phyloP scores from a whole-genome alignment of 2,329 filamentous ascomycete species.

The Xylariaceae sp. region DNA sequence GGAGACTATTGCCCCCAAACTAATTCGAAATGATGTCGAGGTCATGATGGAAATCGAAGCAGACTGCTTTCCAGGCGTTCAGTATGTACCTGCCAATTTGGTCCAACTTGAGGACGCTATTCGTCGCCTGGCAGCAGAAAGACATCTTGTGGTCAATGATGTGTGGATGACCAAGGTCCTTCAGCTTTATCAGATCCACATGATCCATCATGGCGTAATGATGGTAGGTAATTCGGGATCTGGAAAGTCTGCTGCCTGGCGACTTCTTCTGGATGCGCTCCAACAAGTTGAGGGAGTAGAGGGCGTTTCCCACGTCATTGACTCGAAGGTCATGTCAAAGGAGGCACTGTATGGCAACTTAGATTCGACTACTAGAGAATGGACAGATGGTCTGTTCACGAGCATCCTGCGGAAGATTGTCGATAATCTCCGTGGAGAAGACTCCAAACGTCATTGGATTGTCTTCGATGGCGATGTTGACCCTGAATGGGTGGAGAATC shows the following conservation, averaged over 20 bases:
- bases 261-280: slow-evolving; percentile 84
- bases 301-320: slow-evolving; percentile 95
- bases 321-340: slow-evolving; percentile 99
- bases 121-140: slow-evolving; percentile 77
- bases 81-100: slow-evolving; percentile 89
- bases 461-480: slow-evolving; percentile 99
- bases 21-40: slow-evolving; percentile 90
- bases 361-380: slow-evolving; percentile 95
- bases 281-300: slow-evolving; percentile 90
- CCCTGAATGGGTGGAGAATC: slow-evolving; percentile 98
- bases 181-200: slow-evolving; percentile 97
- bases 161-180: slow-evolving; percentile 97
- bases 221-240: slow-evolving; percentile 99
- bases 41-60: slow-evolving; percentile 83
- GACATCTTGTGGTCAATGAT: slow-evolving; percentile 87
- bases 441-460: slow-evolving; percentile 97
- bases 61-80: slow-evolving; percentile 86
- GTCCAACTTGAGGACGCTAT: slow-evolving; percentile 80
- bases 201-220: slow-evolving; percentile 99
- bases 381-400: slow-evolving; percentile 98
- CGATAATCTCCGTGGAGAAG: slow-evolving; percentile 96
- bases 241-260: slow-evolving; percentile 96
- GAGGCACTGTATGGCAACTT: slow-evolving; percentile 94
- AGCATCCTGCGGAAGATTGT: slow-evolving; percentile 98
- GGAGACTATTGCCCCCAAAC: slow-evolving; percentile 96